phyloP scores from a whole-genome alignment of 768 basidiomycete species.

The Serendipita sp. region DNA sequence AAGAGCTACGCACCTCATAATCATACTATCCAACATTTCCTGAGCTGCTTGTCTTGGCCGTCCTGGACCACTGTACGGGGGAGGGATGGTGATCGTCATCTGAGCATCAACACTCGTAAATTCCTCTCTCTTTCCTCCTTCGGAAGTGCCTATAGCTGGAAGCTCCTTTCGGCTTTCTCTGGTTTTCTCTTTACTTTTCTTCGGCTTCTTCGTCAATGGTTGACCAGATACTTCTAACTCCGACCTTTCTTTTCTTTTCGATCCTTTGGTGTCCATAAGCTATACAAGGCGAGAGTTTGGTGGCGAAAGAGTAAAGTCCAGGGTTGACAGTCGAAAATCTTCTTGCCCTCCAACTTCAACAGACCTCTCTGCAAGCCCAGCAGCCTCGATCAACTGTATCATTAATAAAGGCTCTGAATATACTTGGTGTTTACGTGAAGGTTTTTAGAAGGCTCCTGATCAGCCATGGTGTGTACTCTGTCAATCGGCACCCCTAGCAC shows the following conservation, averaged over 20 bases:
- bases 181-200: conserved; percentile 20
- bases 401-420: too few relatives aligned
- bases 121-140: conserved; percentile 23
- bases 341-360: too few relatives aligned
- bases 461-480: too few relatives aligned
- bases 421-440: too few relatives aligned
- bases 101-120: conserved; percentile 51
- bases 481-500: too few relatives aligned
- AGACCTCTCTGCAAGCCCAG: too few relatives aligned
- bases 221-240: conserved; percentile 14
- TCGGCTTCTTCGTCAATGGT: conserved; percentile 13
- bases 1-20: conserved; percentile 61
- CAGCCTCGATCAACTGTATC: too few relatives aligned
- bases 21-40: conserved; percentile 86
- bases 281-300: not conserved
- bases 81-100: conserved; percentile 60
- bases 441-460: too few relatives aligned
- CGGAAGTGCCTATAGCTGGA: not conserved
- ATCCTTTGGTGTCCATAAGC: conserved; percentile 12
- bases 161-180: conserved; percentile 20
- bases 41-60: conserved; percentile 49
- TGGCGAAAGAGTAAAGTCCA: not conserved
- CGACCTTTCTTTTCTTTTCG: conserved; percentile 10
- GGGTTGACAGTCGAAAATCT: too few relatives aligned
- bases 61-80: conserved; percentile 37